A percentile compares a stretch with the other conserved stretches of the same genome.
phyloP scores from a whole-genome alignment of 2,329 filamentous ascomycete genomes.

The Rugonectria rugulosa region DNA sequence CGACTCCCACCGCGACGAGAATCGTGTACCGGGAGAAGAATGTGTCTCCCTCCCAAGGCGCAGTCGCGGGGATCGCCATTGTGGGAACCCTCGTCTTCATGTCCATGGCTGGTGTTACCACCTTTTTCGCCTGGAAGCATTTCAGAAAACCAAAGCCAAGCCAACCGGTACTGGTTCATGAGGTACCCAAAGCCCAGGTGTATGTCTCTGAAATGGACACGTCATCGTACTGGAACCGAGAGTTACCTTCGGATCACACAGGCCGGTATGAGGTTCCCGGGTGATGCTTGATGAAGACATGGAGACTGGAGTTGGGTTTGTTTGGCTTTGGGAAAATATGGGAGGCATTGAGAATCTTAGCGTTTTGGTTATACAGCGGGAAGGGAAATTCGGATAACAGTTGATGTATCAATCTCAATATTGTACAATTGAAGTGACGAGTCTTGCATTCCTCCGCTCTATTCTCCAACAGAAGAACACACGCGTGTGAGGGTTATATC shows the following conservation, averaged over 20 bases:
- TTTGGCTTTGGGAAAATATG: too few species aligned
- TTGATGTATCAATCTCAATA: too few species aligned
- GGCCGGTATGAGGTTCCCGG: not conserved
- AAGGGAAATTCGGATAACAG: too few species aligned
- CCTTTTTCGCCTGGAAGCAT: slow-evolving; percentile 4
- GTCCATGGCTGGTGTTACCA: not conserved
- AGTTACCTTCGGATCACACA: not conserved
- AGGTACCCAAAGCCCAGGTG: not conserved
- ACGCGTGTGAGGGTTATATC: too few species aligned
- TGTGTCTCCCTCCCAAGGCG: not conserved
- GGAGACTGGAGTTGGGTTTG: too few species aligned
- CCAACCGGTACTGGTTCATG: not conserved
- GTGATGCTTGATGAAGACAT: too few species aligned
- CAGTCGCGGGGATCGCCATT: slow-evolving; percentile 5
- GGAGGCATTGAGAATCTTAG: too few species aligned
- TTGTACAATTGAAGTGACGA: too few species aligned
- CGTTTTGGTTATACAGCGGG: too few species aligned
- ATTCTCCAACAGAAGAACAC: too few species aligned
- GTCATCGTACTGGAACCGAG: not conserved
- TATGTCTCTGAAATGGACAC: not conserved
- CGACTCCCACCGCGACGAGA: not conserved
- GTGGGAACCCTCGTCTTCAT: not conserved
- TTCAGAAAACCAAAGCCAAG: not conserved
- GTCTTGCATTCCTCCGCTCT: too few species aligned
- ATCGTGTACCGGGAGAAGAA: not conserved